phyloP scores from a whole-genome alignment of 768 basidiomycete genomes.

The Galerina marginata region DNA sequence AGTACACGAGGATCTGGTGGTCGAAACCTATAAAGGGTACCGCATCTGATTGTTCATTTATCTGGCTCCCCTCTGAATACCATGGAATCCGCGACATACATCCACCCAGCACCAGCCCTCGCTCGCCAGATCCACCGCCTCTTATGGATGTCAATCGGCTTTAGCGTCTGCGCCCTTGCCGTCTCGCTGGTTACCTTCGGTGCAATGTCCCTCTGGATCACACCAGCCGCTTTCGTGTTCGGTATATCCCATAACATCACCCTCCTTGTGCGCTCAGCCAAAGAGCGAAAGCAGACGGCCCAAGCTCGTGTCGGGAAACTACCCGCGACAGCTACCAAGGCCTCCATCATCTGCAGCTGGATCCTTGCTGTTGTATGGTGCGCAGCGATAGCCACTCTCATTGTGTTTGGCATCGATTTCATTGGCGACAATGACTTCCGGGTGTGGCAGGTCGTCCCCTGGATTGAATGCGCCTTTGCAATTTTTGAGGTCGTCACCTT shows the following conservation, averaged over 20 bases:
- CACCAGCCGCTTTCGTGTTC: background rate
- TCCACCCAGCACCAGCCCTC: background rate
- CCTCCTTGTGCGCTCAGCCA: background rate
- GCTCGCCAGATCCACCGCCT: background rate
- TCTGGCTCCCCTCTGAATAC: background rate
- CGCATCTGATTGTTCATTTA: background rate
- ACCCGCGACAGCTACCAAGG: background rate
- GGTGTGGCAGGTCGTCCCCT: background rate
- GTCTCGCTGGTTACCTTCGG: constrained; percentile 1
- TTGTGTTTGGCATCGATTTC: background rate
- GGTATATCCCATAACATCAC: constrained; percentile 9
- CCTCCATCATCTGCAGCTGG: constrained; percentile 1
- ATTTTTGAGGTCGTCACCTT: constrained; percentile 2
- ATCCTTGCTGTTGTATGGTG: background rate
- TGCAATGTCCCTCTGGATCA: constrained; percentile 1
- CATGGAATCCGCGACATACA: background rate
- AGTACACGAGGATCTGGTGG: too few species aligned
- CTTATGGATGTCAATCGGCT: constrained; percentile 1
- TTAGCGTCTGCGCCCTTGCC: background rate
- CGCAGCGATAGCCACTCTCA: background rate
- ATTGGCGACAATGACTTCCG: background rate
- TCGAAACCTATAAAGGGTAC: too few species aligned
- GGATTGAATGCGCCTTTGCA: constrained; percentile 2
- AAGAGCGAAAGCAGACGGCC: constrained; percentile 2
- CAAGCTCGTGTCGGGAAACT: background rate